A percentile compares a stretch with the other conserved stretches of the same genome.
Evolutionary conservation across 2,329 filamentous ascomycete species (phyloP).

Genomic region (Neonectria punicea): DNA sequence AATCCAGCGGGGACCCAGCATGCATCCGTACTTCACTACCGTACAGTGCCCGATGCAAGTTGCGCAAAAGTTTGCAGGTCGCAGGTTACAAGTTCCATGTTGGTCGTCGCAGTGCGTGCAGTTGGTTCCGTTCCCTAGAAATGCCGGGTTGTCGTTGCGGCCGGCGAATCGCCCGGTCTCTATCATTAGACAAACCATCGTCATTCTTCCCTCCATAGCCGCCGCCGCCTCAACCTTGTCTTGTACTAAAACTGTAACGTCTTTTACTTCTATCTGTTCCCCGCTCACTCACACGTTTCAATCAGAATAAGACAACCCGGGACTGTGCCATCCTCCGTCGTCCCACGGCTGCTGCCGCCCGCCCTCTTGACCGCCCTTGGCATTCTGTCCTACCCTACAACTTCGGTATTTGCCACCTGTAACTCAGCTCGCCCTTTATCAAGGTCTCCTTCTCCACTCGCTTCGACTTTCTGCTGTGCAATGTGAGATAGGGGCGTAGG

Average conservation of each 20-base stretch:
- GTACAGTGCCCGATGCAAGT: neutral
- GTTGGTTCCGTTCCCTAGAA: neutral
- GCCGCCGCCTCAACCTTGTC: neutral
- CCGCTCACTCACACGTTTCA: neutral
- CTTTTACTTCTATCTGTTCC: neutral
- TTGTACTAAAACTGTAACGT: neutral
- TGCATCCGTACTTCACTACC: neutral
- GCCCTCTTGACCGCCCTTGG: neutral
- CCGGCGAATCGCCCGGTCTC: conserved; percentile 9
- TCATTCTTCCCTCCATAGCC: neutral
- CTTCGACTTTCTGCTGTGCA: neutral
- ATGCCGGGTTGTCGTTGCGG: neutral
- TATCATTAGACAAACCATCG: too few relatives aligned
- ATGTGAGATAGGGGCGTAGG: neutral
- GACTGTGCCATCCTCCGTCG: conserved; percentile 2
- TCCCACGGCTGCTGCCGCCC: conserved; percentile 3
- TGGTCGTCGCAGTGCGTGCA: neutral
- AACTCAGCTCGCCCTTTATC: neutral
- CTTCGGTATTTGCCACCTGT: neutral
- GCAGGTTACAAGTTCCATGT: neutral
- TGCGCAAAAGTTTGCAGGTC: neutral
- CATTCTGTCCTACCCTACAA: conserved; percentile 18
- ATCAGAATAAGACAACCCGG: neutral
- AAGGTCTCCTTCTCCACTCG: neutral
- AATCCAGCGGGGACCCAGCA: neutral